These are phyloP conservation scores for Wallacemonas sp. DNA, from an alignment of 208 protist genomes.

Conservation along the genomic window DNA sequence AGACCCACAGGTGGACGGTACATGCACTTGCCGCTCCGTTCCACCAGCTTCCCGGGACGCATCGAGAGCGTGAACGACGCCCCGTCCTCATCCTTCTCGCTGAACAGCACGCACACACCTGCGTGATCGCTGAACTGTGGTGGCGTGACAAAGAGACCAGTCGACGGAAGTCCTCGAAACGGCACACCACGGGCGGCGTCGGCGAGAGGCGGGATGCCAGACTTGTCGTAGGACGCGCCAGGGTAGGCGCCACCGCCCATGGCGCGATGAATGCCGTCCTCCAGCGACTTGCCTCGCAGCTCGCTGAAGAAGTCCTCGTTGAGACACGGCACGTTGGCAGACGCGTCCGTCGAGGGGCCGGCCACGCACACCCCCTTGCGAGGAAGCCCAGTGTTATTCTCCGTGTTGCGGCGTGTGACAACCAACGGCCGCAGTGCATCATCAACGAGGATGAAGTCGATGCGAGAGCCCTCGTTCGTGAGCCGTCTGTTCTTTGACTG, in stretches of 20 bases:
- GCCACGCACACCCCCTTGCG: too few relatives aligned
- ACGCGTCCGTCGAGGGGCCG: too few relatives aligned
- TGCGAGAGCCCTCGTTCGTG: constrained; percentile 84
- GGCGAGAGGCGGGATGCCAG: constrained; percentile 61
- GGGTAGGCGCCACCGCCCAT: constrained; percentile 70
- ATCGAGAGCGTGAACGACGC: constrained; percentile 23
- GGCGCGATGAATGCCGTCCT: constrained; percentile 45
- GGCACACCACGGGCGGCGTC: constrained; percentile 33
- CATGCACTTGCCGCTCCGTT: constrained; percentile 55
- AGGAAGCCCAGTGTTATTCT: constrained; percentile 59
- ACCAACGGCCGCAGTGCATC: constrained; percentile 43
- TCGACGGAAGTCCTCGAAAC: constrained; percentile 69
- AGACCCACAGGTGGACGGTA: constrained; percentile 64
- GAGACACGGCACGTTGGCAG: neutral
- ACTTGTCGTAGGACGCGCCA: constrained; percentile 64
- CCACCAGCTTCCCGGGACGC: constrained; percentile 40
- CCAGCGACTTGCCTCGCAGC: constrained; percentile 38
- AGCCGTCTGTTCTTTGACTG: constrained; percentile 85
- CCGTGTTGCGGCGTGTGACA: constrained; percentile 37
- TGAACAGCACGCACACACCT: constrained; percentile 64
- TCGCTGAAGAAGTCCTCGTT: constrained; percentile 59
- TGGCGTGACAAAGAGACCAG: constrained; percentile 84
- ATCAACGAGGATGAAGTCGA: constrained; percentile 92
- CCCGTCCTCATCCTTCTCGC: constrained; percentile 1
- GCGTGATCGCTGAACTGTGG: constrained; percentile 92